phyloP scores from a whole-genome alignment of 371 early-diverging fungal genomes.

The Coemansia sp. region DNA sequence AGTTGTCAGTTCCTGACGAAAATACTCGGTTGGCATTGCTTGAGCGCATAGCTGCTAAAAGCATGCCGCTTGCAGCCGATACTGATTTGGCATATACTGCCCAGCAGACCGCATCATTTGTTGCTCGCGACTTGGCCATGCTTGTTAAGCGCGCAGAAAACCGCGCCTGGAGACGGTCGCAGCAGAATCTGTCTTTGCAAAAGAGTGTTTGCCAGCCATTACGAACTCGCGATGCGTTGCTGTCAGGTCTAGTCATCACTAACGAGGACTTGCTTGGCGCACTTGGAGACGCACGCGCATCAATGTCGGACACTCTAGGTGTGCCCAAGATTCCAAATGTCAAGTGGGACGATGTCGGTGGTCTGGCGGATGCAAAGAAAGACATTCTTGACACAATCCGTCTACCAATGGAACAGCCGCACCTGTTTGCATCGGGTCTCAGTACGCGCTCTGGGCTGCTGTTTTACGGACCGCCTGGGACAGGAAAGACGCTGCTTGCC shows the following conservation, averaged over 20 bases:
- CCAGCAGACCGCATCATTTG: slow-evolving; percentile 89
- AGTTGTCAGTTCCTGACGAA: slow-evolving; percentile 70
- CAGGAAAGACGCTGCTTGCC: slow-evolving; percentile 98
- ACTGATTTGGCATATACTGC: slow-evolving; percentile 69
- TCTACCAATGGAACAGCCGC: slow-evolving; percentile 95
- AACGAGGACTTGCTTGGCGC: slow-evolving; percentile 78
- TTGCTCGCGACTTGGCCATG: slow-evolving; percentile 78
- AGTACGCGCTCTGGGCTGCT: slow-evolving; percentile 95
- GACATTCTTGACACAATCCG: slow-evolving; percentile 98
- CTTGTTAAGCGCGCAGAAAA: slow-evolving; percentile 71
- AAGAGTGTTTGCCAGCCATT: slow-evolving; percentile 7
- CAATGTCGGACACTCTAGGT: slow-evolving; percentile 89
- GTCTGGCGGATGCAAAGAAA: slow-evolving; percentile 94
- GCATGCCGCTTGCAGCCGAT: slow-evolving; percentile 70
- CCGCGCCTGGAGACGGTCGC: slow-evolving; percentile 60
- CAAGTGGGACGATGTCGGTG: slow-evolving; percentile 99
- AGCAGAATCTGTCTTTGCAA: neutral
- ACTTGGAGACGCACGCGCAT: slow-evolving; percentile 72
- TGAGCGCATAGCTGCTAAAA: slow-evolving; percentile 52
- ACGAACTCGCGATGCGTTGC: slow-evolving; percentile 57
- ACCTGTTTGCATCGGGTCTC: slow-evolving; percentile 95
- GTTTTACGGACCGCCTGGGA: slow-evolving; percentile 98
- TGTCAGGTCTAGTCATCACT: slow-evolving; percentile 72
- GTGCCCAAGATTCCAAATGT: slow-evolving; percentile 97
- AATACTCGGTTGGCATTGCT: slow-evolving; percentile 64